phyloP scores from a whole-genome alignment of 176 grass and related monocot genomes.

The Sorghum bicolor region DNA sequence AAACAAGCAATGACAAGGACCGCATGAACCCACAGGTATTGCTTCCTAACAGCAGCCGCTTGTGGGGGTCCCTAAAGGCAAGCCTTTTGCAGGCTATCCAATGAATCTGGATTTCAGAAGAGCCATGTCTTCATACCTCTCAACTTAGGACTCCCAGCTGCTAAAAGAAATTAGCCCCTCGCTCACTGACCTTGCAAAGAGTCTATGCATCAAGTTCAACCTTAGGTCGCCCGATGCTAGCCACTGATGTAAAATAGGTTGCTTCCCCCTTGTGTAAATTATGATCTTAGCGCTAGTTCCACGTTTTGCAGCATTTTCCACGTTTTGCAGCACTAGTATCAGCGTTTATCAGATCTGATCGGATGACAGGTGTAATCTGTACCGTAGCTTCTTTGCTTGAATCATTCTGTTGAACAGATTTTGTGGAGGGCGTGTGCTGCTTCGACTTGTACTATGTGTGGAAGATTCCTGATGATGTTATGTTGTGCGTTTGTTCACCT shows the following conservation, averaged over 20 bases:
- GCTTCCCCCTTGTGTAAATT: conserved; percentile 36
- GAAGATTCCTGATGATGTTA: not conserved
- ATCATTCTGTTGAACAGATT: conserved; percentile 16
- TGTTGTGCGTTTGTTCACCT: not conserved
- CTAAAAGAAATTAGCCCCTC: not conserved
- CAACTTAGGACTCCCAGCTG: conserved; percentile 41
- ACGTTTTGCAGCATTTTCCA: conserved; percentile 19
- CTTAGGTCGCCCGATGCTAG: conserved; percentile 32
- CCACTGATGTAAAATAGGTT: conserved; percentile 29
- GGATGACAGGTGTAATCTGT: not conserved
- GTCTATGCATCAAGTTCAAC: not conserved
- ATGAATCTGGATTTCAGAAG: conserved; percentile 60
- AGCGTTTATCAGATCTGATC: not conserved
- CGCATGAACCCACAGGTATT: conserved; percentile 42
- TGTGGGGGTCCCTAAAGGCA: conserved; percentile 66
- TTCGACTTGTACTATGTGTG: not conserved
- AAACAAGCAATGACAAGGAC: conserved; percentile 31
- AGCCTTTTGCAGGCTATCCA: conserved; percentile 28
- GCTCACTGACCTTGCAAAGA: conserved; percentile 38
- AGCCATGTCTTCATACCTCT: conserved; percentile 68
- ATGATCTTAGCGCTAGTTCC: conserved; percentile 9
- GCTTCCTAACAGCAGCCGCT: conserved; percentile 44
- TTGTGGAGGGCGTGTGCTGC: not conserved
- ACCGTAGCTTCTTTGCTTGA: conserved; percentile 23
- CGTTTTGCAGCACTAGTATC: conserved; percentile 3